Conservation (phyloP, 106 monocot species). For the Platanthera zijinensis region DNA sequence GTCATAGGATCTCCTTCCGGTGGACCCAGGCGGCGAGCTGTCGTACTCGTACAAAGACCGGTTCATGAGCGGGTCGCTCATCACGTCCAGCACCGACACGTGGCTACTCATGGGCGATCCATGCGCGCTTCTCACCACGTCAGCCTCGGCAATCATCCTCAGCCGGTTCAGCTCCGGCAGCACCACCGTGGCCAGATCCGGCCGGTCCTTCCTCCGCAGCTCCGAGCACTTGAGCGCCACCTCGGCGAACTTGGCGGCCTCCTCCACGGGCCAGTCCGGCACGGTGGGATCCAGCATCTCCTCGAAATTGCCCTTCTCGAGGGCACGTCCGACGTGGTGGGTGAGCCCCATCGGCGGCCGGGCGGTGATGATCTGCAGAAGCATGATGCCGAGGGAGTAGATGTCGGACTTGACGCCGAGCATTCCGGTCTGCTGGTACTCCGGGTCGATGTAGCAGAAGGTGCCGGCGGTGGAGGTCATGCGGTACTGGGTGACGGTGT, state of each 20-base stretch:
- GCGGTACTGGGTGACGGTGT: slow-evolving; percentile 23
- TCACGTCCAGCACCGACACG: slow-evolving; percentile 12
- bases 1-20: neutral
- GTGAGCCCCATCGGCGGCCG: slow-evolving; percentile 56
- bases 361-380: slow-evolving; percentile 46
- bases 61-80: slow-evolving; percentile 7
- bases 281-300: slow-evolving; percentile 43
- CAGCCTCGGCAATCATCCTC: slow-evolving; percentile 30
- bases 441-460: slow-evolving; percentile 26
- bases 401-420: slow-evolving; percentile 25
- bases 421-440: slow-evolving; percentile 20
- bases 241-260: slow-evolving; percentile 30
- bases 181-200: slow-evolving; percentile 30
- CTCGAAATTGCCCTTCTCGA: slow-evolving; percentile 35
- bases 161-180: slow-evolving; percentile 53
- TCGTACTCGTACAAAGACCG: slow-evolving; percentile 9
- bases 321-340: slow-evolving; percentile 33
- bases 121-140: neutral
- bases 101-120: slow-evolving; percentile 21
- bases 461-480: slow-evolving; percentile 27
- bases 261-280: slow-evolving; percentile 51
- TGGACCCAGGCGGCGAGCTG: slow-evolving; percentile 12
- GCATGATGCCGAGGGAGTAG: slow-evolving; percentile 19
- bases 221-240: slow-evolving; percentile 48
- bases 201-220: slow-evolving; percentile 59